Evolutionary conservation across 768 basidiomycete species (phyloP).

Genomic region (Erythrobasidium yunnanense): DNA sequence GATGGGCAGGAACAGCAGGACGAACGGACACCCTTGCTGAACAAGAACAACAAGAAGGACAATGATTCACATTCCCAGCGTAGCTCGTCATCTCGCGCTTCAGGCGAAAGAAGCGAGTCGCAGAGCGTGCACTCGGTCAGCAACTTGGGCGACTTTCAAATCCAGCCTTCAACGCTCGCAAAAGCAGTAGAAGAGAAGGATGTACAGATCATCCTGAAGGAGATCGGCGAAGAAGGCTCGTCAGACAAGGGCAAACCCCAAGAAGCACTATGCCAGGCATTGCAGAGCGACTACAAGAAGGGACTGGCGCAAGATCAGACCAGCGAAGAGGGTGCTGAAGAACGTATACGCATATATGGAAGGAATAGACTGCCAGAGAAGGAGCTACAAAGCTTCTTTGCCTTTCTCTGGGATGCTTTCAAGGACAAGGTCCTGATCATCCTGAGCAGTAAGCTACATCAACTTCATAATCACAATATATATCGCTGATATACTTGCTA

Average conservation of each 20-base stretch:
- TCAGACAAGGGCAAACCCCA: not conserved
- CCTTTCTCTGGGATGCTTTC: conserved; percentile 26
- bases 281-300: conserved; percentile 19
- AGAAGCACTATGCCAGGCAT: not conserved
- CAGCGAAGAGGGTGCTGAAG: not conserved
- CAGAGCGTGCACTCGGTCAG: not conserved
- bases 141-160: conserved; percentile 13
- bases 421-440: conserved; percentile 47
- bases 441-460: conserved; percentile 41
- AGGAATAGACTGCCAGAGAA: conserved; percentile 16
- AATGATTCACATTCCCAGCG: not conserved
- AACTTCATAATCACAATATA: not conserved
- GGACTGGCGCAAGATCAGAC: conserved; percentile 6
- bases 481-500: not conserved
- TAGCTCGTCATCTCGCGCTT: not conserved
- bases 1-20: not conserved
- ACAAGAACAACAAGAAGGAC: not conserved
- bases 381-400: conserved; percentile 13
- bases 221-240: not conserved
- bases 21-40: conserved; percentile 20
- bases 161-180: conserved; percentile 6
- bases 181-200: conserved; percentile 13
- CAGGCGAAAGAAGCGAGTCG: not conserved
- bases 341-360: conserved; percentile 22
- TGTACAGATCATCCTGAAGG: not conserved